Percentiles rank a stretch among this genome's conserved stretches.
Conservation (phyloP, 108 stramenopile species). For the Mayamaea pseudoterrestris region DNA sequence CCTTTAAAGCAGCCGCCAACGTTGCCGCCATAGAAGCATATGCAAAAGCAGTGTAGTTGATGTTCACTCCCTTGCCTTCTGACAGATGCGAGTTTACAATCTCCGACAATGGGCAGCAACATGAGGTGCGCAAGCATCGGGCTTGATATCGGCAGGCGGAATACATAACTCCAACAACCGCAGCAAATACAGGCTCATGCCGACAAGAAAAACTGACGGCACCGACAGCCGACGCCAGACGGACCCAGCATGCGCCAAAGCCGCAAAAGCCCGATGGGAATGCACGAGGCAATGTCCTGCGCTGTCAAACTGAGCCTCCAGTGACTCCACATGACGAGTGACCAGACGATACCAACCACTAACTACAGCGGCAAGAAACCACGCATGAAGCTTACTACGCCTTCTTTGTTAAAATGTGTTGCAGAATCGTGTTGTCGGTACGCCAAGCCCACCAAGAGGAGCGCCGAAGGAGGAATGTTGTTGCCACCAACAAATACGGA, state of each 20-base stretch:
- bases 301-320: conserved; percentile 59
- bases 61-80: conserved; percentile 86
- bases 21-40: conserved; percentile 88
- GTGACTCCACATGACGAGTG: conserved; percentile 57
- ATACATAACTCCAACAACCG: conserved; percentile 72
- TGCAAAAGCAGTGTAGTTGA: conserved; percentile 80
- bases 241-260: conserved; percentile 61
- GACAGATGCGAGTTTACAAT: conserved; percentile 80
- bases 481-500: not conserved
- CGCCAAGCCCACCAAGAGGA: conserved; percentile 66
- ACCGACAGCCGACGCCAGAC: conserved; percentile 87
- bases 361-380: conserved; percentile 75
- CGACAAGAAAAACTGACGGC: conserved; percentile 91
- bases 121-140: conserved; percentile 62
- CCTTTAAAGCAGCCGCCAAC: conserved; percentile 78
- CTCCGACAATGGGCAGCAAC: conserved; percentile 88
- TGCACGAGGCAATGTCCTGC: conserved; percentile 52
- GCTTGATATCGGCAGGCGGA: conserved; percentile 77
- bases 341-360: conserved; percentile 55
- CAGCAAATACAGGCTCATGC: conserved; percentile 94
- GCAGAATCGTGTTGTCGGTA: conserved; percentile 78
- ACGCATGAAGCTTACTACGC: conserved; percentile 74
- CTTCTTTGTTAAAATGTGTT: conserved; percentile 83
- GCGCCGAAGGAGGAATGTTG: conserved; percentile 15
- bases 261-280: conserved; percentile 76